phyloP scores from a whole-genome alignment of 2,329 filamentous ascomycete genomes.

The Aspergillus transmontanensis region DNA sequence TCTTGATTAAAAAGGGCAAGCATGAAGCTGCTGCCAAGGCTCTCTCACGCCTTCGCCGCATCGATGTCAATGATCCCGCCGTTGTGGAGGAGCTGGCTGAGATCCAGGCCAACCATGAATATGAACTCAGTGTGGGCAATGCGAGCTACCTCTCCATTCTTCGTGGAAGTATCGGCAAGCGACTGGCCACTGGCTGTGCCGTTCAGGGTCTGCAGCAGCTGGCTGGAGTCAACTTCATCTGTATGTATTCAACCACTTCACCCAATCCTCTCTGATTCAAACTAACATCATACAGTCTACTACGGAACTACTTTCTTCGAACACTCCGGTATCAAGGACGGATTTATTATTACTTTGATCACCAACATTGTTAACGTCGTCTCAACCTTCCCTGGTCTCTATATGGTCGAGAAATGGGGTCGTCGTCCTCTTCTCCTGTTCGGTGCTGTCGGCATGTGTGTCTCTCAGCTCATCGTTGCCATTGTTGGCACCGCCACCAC shows the following conservation, averaged over 20 bases:
- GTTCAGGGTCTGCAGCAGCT: conserved; percentile 46
- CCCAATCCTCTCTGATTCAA: not conserved
- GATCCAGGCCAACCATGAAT: conserved; percentile 85
- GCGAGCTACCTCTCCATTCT: conserved; percentile 42
- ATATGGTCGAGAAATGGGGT: conserved; percentile 52
- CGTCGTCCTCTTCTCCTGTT: conserved; percentile 51
- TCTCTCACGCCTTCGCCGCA: conserved; percentile 70
- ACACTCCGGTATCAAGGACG: conserved; percentile 43
- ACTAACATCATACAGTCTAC: conserved; percentile 33
- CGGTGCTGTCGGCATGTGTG: conserved; percentile 50
- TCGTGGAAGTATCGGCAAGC: conserved; percentile 38
- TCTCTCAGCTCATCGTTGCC: conserved; percentile 53
- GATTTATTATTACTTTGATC: conserved; percentile 52
- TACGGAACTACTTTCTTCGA: conserved; percentile 45
- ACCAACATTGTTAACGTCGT: conserved; percentile 52
- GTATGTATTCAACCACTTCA: conserved; percentile 22
- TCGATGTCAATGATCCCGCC: conserved; percentile 65
- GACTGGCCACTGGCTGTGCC: conserved; percentile 42
- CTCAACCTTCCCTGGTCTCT: conserved; percentile 52
- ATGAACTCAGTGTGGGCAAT: conserved; percentile 61
- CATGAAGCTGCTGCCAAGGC: conserved; percentile 64
- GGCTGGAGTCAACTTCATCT: conserved; percentile 48
- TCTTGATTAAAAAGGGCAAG: conserved; percentile 75
- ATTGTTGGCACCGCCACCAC: conserved; percentile 47
- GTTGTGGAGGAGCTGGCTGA: conserved; percentile 78